Evolutionary conservation across 768 basidiomycete species (phyloP), one percentile per base, ranked within the genome.

Genomic region (Collybiopsis confluens): DNA sequence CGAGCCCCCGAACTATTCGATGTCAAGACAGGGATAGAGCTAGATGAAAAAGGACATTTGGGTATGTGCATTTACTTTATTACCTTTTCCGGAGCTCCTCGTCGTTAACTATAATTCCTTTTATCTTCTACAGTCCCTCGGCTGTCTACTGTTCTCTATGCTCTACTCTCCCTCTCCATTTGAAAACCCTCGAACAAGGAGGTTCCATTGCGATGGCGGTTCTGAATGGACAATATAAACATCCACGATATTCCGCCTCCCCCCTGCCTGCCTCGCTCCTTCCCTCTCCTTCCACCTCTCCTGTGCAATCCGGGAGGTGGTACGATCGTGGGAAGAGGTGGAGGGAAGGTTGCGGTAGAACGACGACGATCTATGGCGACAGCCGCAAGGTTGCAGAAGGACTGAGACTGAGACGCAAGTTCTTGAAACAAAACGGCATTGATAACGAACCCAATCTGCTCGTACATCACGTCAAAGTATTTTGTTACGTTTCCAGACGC

Each of bases 181-280:
- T 62, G 96, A 99, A 72, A 95, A 88, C 57, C 82, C 78, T 0
- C 90, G 91, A 93, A 61, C 95, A 97, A 66, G 96, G 96, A 33
- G 92, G 92, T 11, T 95, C 92, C 42, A 93, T 98, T 63, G 95
- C 95, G 1, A 96, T 99, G 95, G 94, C 96, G 0, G 96, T 97
- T 45, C 73, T 94, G 56, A 93, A 90, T 59, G 96, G 92, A 0
- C 86, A 90, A 60, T 99, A 95, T 71, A 87, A 86, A 61, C 93
- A 98, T 61, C 94, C 94, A 7, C 0, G 74, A 72, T 13, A 33
- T 13, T 6, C 13, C 13, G n/a, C n/a, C n/a, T n/a, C n/a, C n/a
- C n/a, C n/a, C n/a, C n/a, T n/a, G n/a, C n/a, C n/a, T n/a, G n/a
- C n/a, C n/a, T n/a, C n/a, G n/a, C 30, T 33, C 30, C 30, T 33